Evolutionary conservation across 176 grass and related monocot species (phyloP).

Genomic region (Sorghum bicolor): Sorghum_bicolor_NCBIv3 NC_012875.2:54237001-54237500

Average conservation of each 20-base stretch:
- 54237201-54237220: slow-evolving; percentile 61
- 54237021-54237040: slow-evolving; percentile 72
- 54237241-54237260: slow-evolving; percentile 92
- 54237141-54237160: no score
- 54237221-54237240: slow-evolving; percentile 55
- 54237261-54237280: slow-evolving; percentile 89
- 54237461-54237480: no score
- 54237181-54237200: slow-evolving; percentile 95
- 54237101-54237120: neutral
- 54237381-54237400: neutral
- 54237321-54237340: neutral
- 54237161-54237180: slow-evolving; percentile 40
- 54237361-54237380: neutral
- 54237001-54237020: slow-evolving; percentile 86
- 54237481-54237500: no score
- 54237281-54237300: slow-evolving; percentile 64
- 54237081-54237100: neutral
- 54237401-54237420: neutral
- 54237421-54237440: no score
- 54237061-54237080: slow-evolving; percentile 29
- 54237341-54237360: slow-evolving; percentile 9
- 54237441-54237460: no score
- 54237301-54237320: slow-evolving; percentile 59
- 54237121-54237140: neutral
- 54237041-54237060: slow-evolving; percentile 67